A percentile compares a stretch with the other conserved stretches of the same genome.
phyloP scores from a whole-genome alignment of 1,284 basidiomycete species.

The Tetrapyrgos nigripes region DNA sequence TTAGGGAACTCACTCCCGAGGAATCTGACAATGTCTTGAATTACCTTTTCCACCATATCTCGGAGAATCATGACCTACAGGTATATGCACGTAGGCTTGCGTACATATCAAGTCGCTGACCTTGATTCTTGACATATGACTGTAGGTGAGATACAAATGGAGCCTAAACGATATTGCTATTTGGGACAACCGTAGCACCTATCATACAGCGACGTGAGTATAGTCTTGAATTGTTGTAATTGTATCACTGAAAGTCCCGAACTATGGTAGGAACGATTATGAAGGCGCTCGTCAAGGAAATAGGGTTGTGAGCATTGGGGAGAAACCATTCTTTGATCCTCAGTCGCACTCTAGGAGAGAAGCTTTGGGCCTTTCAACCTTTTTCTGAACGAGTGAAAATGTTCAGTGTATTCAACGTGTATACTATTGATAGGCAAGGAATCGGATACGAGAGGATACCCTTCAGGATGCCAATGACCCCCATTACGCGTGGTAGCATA shows the following conservation, averaged over 20 bases:
- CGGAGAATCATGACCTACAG: conserved; percentile 71
- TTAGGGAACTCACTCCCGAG: conserved; percentile 62
- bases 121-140: no score
- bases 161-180: conserved; percentile 56
- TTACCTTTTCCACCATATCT: conserved; percentile 53
- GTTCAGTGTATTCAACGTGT: no score
- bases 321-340: conserved; percentile 66
- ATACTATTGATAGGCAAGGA: no score
- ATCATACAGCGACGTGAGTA: conserved; percentile 59
- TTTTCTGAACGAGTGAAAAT: background rate
- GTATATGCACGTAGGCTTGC: conserved; percentile 43
- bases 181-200: conserved; percentile 60
- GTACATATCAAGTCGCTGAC: background rate
- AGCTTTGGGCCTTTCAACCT: conserved; percentile 33
- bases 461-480: no score
- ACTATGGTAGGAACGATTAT: conserved; percentile 61
- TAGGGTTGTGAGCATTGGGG: conserved; percentile 67
- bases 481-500: no score
- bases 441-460: background rate
- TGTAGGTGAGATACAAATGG: conserved; percentile 54
- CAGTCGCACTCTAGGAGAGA: conserved; percentile 53
- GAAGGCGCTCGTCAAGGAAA: conserved; percentile 55
- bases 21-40: conserved; percentile 62
- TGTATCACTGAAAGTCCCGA: no score
- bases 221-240: background rate